Evolutionary conservation across 2,329 filamentous ascomycete genomes (phyloP).

Genomic region (Cladosporium velox): DNA sequence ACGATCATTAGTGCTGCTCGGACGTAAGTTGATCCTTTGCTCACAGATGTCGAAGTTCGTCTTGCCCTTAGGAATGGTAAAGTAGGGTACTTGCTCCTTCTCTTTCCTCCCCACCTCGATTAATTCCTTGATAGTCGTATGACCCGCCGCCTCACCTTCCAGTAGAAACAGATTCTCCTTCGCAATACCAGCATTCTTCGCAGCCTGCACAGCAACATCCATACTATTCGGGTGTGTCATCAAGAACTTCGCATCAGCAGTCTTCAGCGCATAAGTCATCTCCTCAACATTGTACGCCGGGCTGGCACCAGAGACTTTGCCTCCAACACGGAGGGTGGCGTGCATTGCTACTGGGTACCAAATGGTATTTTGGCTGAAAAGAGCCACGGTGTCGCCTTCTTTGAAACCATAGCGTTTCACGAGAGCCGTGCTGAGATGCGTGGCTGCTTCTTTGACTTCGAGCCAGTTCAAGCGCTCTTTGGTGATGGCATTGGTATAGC

Average conservation of each 20-base stretch:
- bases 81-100: constrained; percentile 49
- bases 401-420: constrained; percentile 57
- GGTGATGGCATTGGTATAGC: constrained; percentile 61
- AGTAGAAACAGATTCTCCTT: constrained; percentile 58
- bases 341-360: constrained; percentile 68
- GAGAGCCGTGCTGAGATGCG: constrained; percentile 62
- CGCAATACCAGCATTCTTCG: constrained; percentile 56
- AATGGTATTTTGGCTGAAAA: constrained; percentile 66
- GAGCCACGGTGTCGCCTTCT: constrained; percentile 57
- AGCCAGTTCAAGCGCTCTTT: constrained; percentile 60
- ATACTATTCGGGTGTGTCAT: constrained; percentile 59
- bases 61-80: constrained; percentile 54
- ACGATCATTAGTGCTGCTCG: background rate
- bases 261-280: constrained; percentile 65
- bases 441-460: constrained; percentile 60
- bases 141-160: constrained; percentile 55
- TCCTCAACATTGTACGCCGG: constrained; percentile 69
- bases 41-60: constrained; percentile 58
- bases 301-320: constrained; percentile 62
- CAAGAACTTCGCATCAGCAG: constrained; percentile 58
- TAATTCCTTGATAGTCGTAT: constrained; percentile 51
- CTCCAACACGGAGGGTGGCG: constrained; percentile 55
- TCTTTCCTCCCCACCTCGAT: constrained; percentile 47
- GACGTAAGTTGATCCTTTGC: background rate
- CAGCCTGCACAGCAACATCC: constrained; percentile 57